Base-by-base conservation (phyloP, 1,284 basidiomycete genomes). In the Bjerkandera adusta region DNA sequence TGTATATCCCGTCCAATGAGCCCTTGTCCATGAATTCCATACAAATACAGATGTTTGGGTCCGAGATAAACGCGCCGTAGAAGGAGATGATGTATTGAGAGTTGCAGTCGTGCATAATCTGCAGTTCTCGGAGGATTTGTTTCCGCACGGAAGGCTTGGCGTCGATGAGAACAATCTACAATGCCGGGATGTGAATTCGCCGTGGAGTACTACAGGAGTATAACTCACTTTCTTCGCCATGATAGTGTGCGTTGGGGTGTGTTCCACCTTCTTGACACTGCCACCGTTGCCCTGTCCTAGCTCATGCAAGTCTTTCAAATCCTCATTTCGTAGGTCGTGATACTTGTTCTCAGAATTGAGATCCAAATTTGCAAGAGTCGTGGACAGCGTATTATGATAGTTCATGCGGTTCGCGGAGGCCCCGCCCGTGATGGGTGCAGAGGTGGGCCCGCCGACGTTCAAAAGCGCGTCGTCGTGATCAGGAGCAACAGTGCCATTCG, bases 21-120 rank as follows among this genome's bases (percentile, higher is more conserved):
- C 86, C 86, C 64, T 87, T 90, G 71, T 99, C 92, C 94, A 95
- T 95, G 66, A 75, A 92, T 63, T 99, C 96, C 88, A 99, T 98
- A 68, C 95, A 98, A 55, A 99, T 95, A 68, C 94, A 97, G 61
- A 99, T 96, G 59, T 98, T 97, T 10, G 96, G 94, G 62, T 99
- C 96, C 10, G 86, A 84, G 35, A 97, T 75, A 71, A 93, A 99
- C 22, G 97, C 96, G 52, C 97, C 96, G 63, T 90, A 97, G 71
- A 96, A 98, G 2, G 89, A 92, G 57, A 99, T 89, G 62, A 99
- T 99, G 70, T 93, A 92, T 20, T 80, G 79, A 3, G 92, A 97
- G 54, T 88, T 78, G 68, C 97, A 99, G 64, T 97, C 91, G 67
- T 97, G 93, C 89, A 99, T 92, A 70, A 99, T 98, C 63, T 99